Percentiles rank a stretch among this genome's conserved stretches.
phyloP scores from a whole-genome alignment of 148 eudicot species.

The Spergularia marina region DNA sequence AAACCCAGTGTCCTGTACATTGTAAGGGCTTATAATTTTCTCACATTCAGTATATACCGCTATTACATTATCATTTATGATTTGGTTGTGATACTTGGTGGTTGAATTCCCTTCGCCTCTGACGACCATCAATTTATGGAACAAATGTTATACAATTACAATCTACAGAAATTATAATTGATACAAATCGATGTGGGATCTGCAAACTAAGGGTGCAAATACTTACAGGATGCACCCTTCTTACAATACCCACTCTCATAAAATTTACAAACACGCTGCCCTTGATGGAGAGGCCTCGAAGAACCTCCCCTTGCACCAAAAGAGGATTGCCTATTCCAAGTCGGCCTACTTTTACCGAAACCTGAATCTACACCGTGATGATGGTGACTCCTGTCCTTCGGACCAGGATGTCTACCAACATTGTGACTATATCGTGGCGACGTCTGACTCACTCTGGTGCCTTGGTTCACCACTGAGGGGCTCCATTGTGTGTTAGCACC shows the following conservation, averaged over 20 bases:
- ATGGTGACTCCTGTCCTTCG: slow-evolving; percentile 46
- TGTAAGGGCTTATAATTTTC: background rate
- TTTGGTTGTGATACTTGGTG: background rate
- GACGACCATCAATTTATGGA: slow-evolving; percentile 27
- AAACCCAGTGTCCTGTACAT: background rate
- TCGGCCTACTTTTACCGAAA: slow-evolving; percentile 46
- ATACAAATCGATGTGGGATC: slow-evolving; percentile 27
- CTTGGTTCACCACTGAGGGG: slow-evolving; percentile 31
- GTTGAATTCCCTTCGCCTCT: slow-evolving; percentile 23
- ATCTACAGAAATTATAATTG: slow-evolving; percentile 44
- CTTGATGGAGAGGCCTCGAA: slow-evolving; percentile 47
- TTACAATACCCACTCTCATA: slow-evolving; percentile 69
- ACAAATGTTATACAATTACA: slow-evolving; percentile 44
- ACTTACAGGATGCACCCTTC: slow-evolving; percentile 77
- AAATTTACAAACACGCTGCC: slow-evolving; percentile 78
- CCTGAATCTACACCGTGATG: slow-evolving; percentile 45
- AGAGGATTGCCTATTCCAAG: slow-evolving; percentile 50
- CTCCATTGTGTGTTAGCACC: slow-evolving; percentile 32
- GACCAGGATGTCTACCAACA: slow-evolving; percentile 44
- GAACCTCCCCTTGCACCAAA: slow-evolving; percentile 53
- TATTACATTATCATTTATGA: slow-evolving; percentile 11
- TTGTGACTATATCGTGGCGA: slow-evolving; percentile 36
- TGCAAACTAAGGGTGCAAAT: slow-evolving; percentile 55
- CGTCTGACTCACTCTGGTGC: slow-evolving; percentile 35
- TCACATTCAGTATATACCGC: background rate